Evolutionary conservation across 2,329 filamentous ascomycete species (phyloP), one percentile per base, ranked within the genome.

Genomic region (Aspergillus proliferans): DNA sequence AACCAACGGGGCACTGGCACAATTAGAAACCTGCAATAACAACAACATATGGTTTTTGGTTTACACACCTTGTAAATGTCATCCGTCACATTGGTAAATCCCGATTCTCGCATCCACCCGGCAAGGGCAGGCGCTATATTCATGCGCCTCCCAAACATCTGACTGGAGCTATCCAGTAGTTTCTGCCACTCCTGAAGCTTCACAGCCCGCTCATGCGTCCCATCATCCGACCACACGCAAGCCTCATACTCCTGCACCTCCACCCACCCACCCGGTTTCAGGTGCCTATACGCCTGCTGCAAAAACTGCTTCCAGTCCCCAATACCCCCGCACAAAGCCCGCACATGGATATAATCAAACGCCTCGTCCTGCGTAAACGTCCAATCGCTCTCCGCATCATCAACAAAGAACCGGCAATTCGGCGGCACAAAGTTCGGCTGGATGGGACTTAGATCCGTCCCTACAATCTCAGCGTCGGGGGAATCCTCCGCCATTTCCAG

Each of bases 391-490:
- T 72, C 69, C 5, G 61, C 65, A 30, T 72, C 70, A 34, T 72
- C 70, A 22, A 73, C 76, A n/a, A 73, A 71, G 53, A 80, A 80
- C 7, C 64, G 60, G 3, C 77, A 68, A 46, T 81, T 80, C 1
- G 74, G 67, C 2, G 77, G 76, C 3, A 77, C 72, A 56, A 60
- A 68, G 50, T 46, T 59, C 1, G 66, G 64, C 50, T 65, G 69
- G 54, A 65, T 71, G 15, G 59, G 65, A 38, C 57, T 69, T 12
- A 65, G 64, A 49, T 64, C 69, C 14, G 63, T 69, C 19, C 65
- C 66, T 28, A 67, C 53, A 40, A 71, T 61, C 57, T 70, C 60
- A 10, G 65, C 61, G 8, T 58, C 33, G 4, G 69, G 68, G 52
- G 64, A 65, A 33, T 60, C 50, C 46, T 71, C 70, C 12, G 68